phyloP scores from a whole-genome alignment of 768 basidiomycete genomes.

The Naganishia friedmannii region DNA sequence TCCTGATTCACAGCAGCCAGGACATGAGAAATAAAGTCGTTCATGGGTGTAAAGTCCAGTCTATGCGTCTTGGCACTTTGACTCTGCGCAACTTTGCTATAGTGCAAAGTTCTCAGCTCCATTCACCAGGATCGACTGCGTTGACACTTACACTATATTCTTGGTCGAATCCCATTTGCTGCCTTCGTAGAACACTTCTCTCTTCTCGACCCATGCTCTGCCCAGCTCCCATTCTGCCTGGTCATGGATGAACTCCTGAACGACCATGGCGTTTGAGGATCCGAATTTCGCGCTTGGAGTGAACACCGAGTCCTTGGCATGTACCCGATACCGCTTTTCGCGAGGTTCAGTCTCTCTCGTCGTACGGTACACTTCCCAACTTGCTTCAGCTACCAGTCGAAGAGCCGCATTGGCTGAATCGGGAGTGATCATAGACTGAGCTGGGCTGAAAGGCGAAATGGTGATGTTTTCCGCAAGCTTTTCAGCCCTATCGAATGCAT shows the following conservation, averaged over 20 bases:
- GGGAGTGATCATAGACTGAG: neutral
- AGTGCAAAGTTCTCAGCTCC: neutral
- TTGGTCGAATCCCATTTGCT: slow-evolving; percentile 73
- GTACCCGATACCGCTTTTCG: slow-evolving; percentile 1
- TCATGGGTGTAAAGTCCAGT: slow-evolving; percentile 90
- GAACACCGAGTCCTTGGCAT: neutral
- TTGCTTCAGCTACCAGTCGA: slow-evolving; percentile 74
- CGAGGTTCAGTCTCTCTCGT: slow-evolving; percentile 13
- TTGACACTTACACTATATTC: slow-evolving; percentile 57
- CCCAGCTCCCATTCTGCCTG: slow-evolving; percentile 80
- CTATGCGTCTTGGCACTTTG: slow-evolving; percentile 50
- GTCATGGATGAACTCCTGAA: slow-evolving; percentile 11
- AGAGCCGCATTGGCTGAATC: slow-evolving; percentile 55
- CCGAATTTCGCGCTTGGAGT: neutral
- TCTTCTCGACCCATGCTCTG: slow-evolving; percentile 91
- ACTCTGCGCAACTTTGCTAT: slow-evolving; percentile 8
- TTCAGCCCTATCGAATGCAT: slow-evolving; percentile 74
- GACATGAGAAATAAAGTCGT: slow-evolving; percentile 74
- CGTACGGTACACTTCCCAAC: slow-evolving; percentile 72
- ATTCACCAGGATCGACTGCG: neutral
- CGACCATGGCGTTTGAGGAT: neutral
- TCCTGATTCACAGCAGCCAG: slow-evolving; percentile 67
- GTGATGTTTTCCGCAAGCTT: slow-evolving; percentile 45
- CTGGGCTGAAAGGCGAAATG: neutral
- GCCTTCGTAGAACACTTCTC: slow-evolving; percentile 86